phyloP scores from a whole-genome alignment of 2,329 filamentous ascomycete genomes.

The Lizonia empirigonia region DNA sequence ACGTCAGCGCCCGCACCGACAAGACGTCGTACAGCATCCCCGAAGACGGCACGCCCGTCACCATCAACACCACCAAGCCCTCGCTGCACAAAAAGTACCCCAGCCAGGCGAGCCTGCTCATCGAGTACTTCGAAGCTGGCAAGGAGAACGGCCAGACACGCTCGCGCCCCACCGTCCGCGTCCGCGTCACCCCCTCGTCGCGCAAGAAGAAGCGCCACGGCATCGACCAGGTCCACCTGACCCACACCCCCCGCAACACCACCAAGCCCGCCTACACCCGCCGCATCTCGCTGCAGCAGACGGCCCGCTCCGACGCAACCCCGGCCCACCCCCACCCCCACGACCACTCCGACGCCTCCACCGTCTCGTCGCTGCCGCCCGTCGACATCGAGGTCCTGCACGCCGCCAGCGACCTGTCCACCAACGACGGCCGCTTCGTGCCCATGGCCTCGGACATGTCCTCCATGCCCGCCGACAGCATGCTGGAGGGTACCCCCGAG shows the following conservation, averaged over 20 bases:
- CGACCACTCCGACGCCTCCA: conserved; percentile 79
- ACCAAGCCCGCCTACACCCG: conserved; percentile 72
- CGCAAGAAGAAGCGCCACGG: conserved; percentile 59
- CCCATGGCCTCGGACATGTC: conserved; percentile 83
- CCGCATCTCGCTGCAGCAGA: conserved; percentile 66
- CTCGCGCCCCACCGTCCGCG: conserved; percentile 80
- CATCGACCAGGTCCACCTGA: conserved; percentile 84
- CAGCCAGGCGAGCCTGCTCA: conserved; percentile 88
- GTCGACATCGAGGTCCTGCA: conserved; percentile 88
- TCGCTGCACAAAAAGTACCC: conserved; percentile 60
- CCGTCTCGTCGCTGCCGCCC: conserved; percentile 69
- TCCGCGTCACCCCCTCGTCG: conserved; percentile 74
- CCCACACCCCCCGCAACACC: conserved; percentile 72
- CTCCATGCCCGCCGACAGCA: conserved; percentile 74
- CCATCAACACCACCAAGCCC: conserved; percentile 77
- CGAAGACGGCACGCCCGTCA: conserved; percentile 88
- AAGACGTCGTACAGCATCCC: conserved; percentile 78
- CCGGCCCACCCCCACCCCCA: conserved; percentile 49
- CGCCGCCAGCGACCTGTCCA: conserved; percentile 69
- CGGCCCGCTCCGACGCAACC: conserved; percentile 47
- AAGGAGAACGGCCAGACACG: conserved; percentile 66
- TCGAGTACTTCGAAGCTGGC: conserved; percentile 91
- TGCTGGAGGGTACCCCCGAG: conserved; percentile 62
- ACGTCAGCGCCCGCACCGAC: conserved; percentile 71
- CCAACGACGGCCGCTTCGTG: conserved; percentile 68